Evolutionary conservation across 768 basidiomycete species (phyloP).

Genomic region (Lenzites betulinus): DNA sequence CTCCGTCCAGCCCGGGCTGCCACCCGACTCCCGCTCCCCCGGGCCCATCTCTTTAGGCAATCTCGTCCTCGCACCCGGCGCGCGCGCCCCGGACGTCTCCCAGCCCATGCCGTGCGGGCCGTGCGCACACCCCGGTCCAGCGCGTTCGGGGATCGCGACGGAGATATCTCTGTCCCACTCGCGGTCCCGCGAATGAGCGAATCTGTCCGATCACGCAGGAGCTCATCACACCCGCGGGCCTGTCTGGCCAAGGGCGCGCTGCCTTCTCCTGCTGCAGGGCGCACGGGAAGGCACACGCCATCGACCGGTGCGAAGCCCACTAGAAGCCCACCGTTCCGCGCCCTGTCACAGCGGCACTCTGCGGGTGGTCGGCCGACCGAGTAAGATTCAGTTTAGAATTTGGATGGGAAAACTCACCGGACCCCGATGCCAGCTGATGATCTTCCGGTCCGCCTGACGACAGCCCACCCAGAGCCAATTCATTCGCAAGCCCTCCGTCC

Average conservation of each 20-base stretch:
- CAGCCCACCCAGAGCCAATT: conserved; percentile 5
- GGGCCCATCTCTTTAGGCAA: conserved; percentile 22
- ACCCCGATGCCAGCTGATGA: conserved; percentile 19
- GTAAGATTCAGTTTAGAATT: conserved; percentile 19
- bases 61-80: conserved; percentile 11
- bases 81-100: neutral
- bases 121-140: neutral
- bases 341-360: conserved; percentile 11
- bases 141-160: conserved; percentile 1
- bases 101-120: conserved; percentile 16
- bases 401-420: conserved; percentile 21
- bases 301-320: conserved; percentile 5
- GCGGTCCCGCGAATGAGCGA: conserved; percentile 24
- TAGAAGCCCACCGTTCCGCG: conserved; percentile 14
- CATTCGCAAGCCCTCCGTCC: neutral
- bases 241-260: conserved; percentile 7
- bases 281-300: conserved; percentile 7
- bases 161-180: conserved; percentile 10
- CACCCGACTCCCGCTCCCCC: conserved; percentile 1
- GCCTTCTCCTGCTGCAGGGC: conserved; percentile 1
- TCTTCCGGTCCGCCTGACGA: conserved; percentile 22
- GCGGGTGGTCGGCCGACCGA: conserved; percentile 12
- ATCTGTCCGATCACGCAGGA: conserved; percentile 24
- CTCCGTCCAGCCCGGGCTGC: conserved; percentile 12
- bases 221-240: conserved; percentile 18